These are phyloP conservation scores for Bipolaris cookei DNA, from an alignment of 2,329 filamentous ascomycete species.

Conservation along the genomic window DNA sequence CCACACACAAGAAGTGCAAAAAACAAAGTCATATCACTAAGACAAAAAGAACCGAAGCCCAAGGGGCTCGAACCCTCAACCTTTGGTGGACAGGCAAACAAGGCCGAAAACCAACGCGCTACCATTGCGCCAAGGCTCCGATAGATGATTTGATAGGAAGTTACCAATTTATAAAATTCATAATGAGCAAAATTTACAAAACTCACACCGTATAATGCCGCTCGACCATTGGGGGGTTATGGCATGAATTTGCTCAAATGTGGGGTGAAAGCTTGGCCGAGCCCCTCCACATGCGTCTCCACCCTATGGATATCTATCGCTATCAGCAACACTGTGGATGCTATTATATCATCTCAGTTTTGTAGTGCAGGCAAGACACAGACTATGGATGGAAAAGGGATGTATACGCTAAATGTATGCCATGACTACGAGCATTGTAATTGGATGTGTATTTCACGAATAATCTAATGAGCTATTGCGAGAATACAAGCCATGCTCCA, in stretches of 20 bases:
- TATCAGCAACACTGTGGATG: background rate
- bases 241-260: background rate
- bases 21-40: constrained; percentile 7
- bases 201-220: too few relatives aligned
- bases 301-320: background rate
- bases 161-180: fast-evolving
- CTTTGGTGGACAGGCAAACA: constrained; percentile 29
- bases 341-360: too few relatives aligned
- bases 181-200: background rate
- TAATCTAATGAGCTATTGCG: background rate
- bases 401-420: too few relatives aligned
- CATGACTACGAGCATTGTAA: background rate
- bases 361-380: too few relatives aligned
- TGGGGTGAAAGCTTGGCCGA: background rate
- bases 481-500: background rate
- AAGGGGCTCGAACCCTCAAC: constrained; percentile 34
- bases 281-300: background rate
- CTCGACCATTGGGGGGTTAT: background rate
- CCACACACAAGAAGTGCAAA: background rate
- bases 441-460: background rate
- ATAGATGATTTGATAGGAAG: constrained; percentile 6
- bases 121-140: constrained; percentile 38
- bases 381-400: too few relatives aligned
- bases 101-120: constrained; percentile 39
- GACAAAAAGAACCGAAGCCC: constrained; percentile 20